Conservation (phyloP, 2,329 filamentous ascomycete species). For the Tolypocladium nubicola region DNA sequence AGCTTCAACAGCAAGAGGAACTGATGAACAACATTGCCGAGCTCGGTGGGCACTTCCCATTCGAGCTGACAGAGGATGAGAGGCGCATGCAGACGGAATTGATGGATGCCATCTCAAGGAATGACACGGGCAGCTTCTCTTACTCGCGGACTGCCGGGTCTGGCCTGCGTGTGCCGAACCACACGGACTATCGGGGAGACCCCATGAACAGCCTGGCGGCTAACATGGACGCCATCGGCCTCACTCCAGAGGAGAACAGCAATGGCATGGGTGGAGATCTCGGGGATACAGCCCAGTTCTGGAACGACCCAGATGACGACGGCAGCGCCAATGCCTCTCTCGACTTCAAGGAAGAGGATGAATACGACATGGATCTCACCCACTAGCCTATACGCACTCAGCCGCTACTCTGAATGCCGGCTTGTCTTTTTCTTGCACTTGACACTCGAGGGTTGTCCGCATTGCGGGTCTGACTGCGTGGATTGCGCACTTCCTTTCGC, state of each 20-base stretch:
- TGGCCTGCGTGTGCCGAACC: slow-evolving; percentile 81
- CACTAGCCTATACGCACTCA: slow-evolving; percentile 10
- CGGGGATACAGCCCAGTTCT: slow-evolving; percentile 45
- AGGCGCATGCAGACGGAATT: slow-evolving; percentile 92
- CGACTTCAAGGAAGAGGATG: slow-evolving; percentile 89
- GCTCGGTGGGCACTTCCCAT: slow-evolving; percentile 66
- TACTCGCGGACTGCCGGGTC: slow-evolving; percentile 79
- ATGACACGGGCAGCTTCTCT: slow-evolving; percentile 61
- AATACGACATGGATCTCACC: slow-evolving; percentile 73
- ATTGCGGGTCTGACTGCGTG: not conserved
- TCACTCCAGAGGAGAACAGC: slow-evolving; percentile 29
- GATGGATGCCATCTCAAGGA: slow-evolving; percentile 75
- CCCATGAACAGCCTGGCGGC: slow-evolving; percentile 42
- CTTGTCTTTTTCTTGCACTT: not conserved
- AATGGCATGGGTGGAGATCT: slow-evolving; percentile 32
- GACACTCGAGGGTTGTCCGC: not conserved
- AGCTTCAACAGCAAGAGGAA: slow-evolving; percentile 83
- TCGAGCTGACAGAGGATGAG: slow-evolving; percentile 83
- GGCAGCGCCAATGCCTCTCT: slow-evolving; percentile 55
- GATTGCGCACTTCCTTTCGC: not conserved
- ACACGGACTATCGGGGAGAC: slow-evolving; percentile 85
- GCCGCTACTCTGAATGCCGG: not conserved
- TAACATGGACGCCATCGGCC: slow-evolving; percentile 23
- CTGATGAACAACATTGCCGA: slow-evolving; percentile 65
- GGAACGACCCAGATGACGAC: slow-evolving; percentile 61